Evolutionary conservation across 331 rosid genomes (phyloP), one percentile per base, ranked within the genome.

Genomic region (Rosa hybrid): DNA sequence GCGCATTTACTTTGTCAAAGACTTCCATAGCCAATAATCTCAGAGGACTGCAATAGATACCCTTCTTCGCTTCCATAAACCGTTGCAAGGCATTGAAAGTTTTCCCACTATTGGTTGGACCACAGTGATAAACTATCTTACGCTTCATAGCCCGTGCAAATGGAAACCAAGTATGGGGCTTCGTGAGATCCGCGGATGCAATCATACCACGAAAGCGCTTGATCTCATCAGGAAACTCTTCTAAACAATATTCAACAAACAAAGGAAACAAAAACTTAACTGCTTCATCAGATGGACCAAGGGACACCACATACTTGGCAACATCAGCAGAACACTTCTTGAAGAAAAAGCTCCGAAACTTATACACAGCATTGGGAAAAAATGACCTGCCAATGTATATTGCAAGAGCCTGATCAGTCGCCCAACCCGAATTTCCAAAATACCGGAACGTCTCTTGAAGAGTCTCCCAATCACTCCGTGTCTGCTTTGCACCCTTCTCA

Each of bases 11-110:
- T 88, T 92, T 94, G 81, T 94, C 98, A 81, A 94, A 94, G 78
- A 94, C 98, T 83, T 94, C 98, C 98, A 94, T 92, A 83, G 94
- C 98, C 34, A 94, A 90, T 81, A 94, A 84, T 79, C 97, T 87
- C 16, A 94, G 97, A 25, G 97, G 97, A 81, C 98, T 90, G 56
- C 97, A 92, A 87, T 94, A 94, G 77, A 91, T 68, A 18, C 97
- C 98, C 65, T 69, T 89, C 82, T 91, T 83, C 1, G 97, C 97
- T 80, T 89, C 97, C 97, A 92, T 94, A 86, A 88, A 94, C 53
- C 91, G 83, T 45, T 92, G 97, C 87, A 94, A 81, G 71, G 97
- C 98, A 84, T 94, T 94, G 84, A 91, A 94, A 1, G 97, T 94
- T 73, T 44, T 94, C 71, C 98, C 97, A 71, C 98, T 94, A 78